Conservation (phyloP, 805 yeast genomes). For the Saturnispora galanensis region DNA sequence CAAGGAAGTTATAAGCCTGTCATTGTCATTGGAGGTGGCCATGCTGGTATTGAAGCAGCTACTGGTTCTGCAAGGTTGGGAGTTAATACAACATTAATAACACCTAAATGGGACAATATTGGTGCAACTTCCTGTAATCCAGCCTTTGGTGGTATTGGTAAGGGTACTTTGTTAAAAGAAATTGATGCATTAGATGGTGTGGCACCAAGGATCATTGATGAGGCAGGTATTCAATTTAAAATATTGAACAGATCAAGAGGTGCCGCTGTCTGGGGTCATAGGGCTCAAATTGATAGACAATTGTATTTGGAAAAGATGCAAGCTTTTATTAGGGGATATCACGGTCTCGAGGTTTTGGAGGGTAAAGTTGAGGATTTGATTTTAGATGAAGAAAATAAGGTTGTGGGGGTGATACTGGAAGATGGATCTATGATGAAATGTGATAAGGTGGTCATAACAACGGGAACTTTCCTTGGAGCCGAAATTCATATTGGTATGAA, state of each 20-base stretch:
- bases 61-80: slow-evolving; percentile 87
- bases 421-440: slow-evolving; percentile 55
- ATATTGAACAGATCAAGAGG: slow-evolving; percentile 81
- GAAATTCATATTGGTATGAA: slow-evolving; percentile 87
- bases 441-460: slow-evolving; percentile 72
- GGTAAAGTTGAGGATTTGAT: slow-evolving; percentile 82
- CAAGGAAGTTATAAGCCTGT: slow-evolving; percentile 39
- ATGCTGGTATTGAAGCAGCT: slow-evolving; percentile 98
- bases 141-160: slow-evolving; percentile 93
- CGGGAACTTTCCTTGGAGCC: slow-evolving; percentile 92
- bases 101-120: slow-evolving; percentile 65
- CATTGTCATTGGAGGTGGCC: slow-evolving; percentile 93
- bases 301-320: slow-evolving; percentile 79
- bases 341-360: slow-evolving; percentile 49
- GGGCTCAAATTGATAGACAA: slow-evolving; percentile 90
- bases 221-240: slow-evolving; percentile 87
- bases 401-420: slow-evolving; percentile 58
- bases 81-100: slow-evolving; percentile 55
- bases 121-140: slow-evolving; percentile 98
- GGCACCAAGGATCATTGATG: slow-evolving; percentile 75
- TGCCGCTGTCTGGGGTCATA: slow-evolving; percentile 96
- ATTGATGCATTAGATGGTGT: slow-evolving; percentile 97
- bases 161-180: slow-evolving; percentile 85
- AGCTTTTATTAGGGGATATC: slow-evolving; percentile 41
- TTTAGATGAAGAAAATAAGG: slow-evolving; percentile 28